A percentile compares a stretch with the other conserved stretches of the same genome.
These are phyloP conservation scores for Cutaneotrichosporon cavernicola DNA, from an alignment of 1,284 basidiomycete genomes.

Conservation along the genomic window DNA sequence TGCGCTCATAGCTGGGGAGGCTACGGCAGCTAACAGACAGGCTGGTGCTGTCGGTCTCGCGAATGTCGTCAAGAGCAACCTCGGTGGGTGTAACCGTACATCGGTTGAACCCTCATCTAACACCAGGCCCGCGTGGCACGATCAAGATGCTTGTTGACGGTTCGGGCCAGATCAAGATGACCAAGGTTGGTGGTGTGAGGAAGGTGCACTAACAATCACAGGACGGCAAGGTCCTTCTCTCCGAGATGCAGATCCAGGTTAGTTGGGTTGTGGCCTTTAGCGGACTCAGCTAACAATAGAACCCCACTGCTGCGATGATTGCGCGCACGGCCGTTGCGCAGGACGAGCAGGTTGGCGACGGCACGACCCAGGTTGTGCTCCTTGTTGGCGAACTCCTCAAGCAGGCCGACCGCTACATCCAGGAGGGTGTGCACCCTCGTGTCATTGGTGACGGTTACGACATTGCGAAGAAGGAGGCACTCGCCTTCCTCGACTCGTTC, in stretches of 20 bases:
- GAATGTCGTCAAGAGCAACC: conserved; percentile 93
- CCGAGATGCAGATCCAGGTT: conserved; percentile 98
- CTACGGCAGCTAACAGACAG: conserved; percentile 20
- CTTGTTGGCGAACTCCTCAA: conserved; percentile 96
- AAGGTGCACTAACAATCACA: conserved; percentile 23
- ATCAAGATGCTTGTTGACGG: conserved; percentile 99
- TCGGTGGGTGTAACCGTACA: conserved; percentile 62
- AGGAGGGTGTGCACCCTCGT: conserved; percentile 96
- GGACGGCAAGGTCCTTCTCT: conserved; percentile 96
- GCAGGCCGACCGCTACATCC: conserved; percentile 96
- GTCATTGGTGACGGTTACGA: conserved; percentile 96
- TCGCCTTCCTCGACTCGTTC: conserved; percentile 85
- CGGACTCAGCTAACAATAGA: conserved; percentile 53
- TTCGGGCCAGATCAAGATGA: conserved; percentile 99
- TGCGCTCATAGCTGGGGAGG: background rate
- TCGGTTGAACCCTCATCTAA: conserved; percentile 17
- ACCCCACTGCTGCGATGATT: conserved; percentile 99
- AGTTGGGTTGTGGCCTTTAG: conserved; percentile 13
- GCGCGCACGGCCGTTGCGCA: conserved; percentile 97
- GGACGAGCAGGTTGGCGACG: conserved; percentile 98
- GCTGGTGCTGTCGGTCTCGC: conserved; percentile 93
- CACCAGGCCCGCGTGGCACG: conserved; percentile 82
- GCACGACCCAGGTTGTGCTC: conserved; percentile 95
- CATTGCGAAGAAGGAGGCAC: conserved; percentile 91
- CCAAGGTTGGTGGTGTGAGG: conserved; percentile 61